Base-by-base conservation (phyloP, 768 basidiomycete genomes). In the Leucocoprinus leucothites region DNA sequence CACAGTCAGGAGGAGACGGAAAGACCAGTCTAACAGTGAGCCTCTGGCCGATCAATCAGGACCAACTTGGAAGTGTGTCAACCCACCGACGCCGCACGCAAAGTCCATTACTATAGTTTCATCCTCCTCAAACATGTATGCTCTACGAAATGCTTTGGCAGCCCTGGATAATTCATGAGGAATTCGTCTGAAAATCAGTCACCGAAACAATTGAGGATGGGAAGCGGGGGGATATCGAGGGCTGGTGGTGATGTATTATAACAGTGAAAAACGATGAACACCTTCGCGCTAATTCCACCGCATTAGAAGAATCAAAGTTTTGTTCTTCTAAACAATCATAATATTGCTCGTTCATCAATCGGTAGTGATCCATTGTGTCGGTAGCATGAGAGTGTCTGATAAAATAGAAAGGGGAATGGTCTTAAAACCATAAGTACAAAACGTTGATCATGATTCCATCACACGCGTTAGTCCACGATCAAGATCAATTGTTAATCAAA, bases 71-170 rank as follows among this genome's bases (percentile, higher is more conserved):
- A 1, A 9, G 35, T 18, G 11, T 16, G 26, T 16, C 48, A 1
- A 35, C 56, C 13, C 55, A 85, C 86, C 89, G 57, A 80, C 80
- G 11, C 88, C 87, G 64, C 89, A 91, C 3, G 89, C 89, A 62
- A 80, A 91, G 60, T 91, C 89, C 77, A 91, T 73, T 16, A 86
- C 73, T 5, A 67, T 72, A 4, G 88, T 89, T 5, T 60, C 62
- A 25, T 81, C 75, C 42, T 80, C 78, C 51, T 83, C 72, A 60
- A 91, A 85, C 0, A 70, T 58, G 58, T 79, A 81, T 9, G 65
- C 65, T 22, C 70, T 59, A 22, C 69, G 70, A 43, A 79, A 70
- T 6, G 68, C 74, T n/a, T 49, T 56, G 8, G 73, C 74, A 11
- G 72, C 63, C 49, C 73, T 76, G n/a, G n/a, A n/a, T n/a, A n/a